phyloP scores from a whole-genome alignment of 2,329 filamentous ascomycete species.

The Cladosporium sp. region DNA sequence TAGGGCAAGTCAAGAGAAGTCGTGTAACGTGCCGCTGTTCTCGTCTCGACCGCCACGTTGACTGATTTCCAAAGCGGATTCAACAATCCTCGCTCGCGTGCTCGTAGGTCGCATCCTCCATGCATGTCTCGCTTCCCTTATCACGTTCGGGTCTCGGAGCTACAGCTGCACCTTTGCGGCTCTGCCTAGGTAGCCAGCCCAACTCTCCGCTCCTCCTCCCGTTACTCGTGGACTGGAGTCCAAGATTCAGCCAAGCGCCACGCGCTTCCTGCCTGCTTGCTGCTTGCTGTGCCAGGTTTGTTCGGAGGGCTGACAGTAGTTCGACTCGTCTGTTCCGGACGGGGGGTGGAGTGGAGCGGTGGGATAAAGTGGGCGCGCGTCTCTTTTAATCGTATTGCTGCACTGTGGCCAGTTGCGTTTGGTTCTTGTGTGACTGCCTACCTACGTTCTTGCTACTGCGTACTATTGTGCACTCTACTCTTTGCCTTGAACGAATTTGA shows the following conservation, averaged over 20 bases:
- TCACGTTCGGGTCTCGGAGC: not conserved
- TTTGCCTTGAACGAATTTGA: not conserved
- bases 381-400: not conserved
- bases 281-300: not conserved
- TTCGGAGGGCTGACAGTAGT: not conserved
- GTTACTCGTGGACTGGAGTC: not conserved
- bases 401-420: not conserved
- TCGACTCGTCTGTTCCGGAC: not conserved
- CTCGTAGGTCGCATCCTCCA: not conserved
- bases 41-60: not conserved
- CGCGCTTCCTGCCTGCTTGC: not conserved
- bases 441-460: not conserved
- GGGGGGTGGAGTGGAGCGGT: not conserved
- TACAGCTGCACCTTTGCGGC: not conserved
- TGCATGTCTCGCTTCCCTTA: slow-evolving; percentile 2
- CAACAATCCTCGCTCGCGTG: not conserved
- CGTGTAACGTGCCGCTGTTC: not conserved
- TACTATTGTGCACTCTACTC: not conserved
- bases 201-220: not conserved
- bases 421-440: not conserved
- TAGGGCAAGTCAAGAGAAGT: not conserved
- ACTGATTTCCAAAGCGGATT: not conserved
- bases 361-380: not conserved
- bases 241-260: slow-evolving; percentile 7
- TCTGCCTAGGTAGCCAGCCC: not conserved